Conservation (phyloP, 192 early-diverging fungal genomes). For the Coemansia sp. region DNA sequence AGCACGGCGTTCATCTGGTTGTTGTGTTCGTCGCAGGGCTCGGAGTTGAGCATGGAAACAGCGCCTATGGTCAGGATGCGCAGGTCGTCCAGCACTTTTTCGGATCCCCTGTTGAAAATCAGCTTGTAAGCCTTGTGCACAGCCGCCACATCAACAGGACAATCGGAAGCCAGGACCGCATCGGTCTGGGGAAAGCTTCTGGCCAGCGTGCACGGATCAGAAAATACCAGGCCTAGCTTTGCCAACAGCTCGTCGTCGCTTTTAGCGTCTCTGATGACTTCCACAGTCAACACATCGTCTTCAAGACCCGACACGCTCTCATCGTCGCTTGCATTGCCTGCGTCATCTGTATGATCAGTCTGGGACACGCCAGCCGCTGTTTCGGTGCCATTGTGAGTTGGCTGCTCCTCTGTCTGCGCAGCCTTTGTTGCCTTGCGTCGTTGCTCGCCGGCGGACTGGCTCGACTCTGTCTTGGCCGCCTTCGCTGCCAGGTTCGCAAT, state of each 20-base stretch:
- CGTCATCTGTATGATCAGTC: not conserved
- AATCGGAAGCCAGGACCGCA: conserved; percentile 18
- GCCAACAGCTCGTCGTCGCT: conserved; percentile 30
- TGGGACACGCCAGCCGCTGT: not conserved
- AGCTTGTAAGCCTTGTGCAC: conserved; percentile 33
- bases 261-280: conserved; percentile 15
- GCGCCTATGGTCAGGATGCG: conserved; percentile 28
- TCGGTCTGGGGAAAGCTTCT: conserved; percentile 49
- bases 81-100: conserved; percentile 24
- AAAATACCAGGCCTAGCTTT: conserved; percentile 36
- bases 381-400: conserved; percentile 1
- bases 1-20: conserved; percentile 45
- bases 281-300: conserved; percentile 27
- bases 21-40: conserved; percentile 50
- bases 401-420: not conserved
- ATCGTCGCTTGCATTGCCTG: not conserved
- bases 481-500: conserved; percentile 20
- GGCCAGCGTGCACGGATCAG: conserved; percentile 49
- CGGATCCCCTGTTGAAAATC: conserved; percentile 13
- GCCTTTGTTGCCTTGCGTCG: conserved; percentile 2
- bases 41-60: conserved; percentile 32
- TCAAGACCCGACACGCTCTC: not conserved
- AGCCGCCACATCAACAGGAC: conserved; percentile 47
- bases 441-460: conserved; percentile 2
- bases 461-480: conserved; percentile 7